Base-by-base conservation (phyloP, 169 alveolate genomes). In the Eimeria brunetti region DNA sequence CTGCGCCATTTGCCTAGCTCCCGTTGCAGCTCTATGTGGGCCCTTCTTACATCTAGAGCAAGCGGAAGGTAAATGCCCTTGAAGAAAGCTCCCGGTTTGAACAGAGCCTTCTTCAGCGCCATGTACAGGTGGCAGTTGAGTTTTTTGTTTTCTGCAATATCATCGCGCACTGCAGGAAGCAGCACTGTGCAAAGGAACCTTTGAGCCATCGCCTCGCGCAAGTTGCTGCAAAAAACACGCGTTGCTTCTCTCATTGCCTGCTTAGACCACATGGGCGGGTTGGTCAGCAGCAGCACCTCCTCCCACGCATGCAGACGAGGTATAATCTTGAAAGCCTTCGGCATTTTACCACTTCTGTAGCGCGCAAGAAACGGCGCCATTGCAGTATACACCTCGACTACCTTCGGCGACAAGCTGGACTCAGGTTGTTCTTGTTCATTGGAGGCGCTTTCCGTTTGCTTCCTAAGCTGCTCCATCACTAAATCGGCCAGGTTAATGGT, bases 61-160 rank as follows among this genome's bases (percentile, higher is more conserved):
- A 99, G 96, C 24, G 99, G 99, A 33, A 99, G 97, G 71, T 98
- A 94, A 30, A 99, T 98, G 49, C 99, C 99, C 96, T 98, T 99
- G 96, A 99, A 98, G 97, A 99, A 99, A 41, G 99, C 99, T 16
- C 98, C 98, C 64, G 99, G 99, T 93, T 99, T 99, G 97, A 98
- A 99, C 64, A 98, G 91, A 12, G 97, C 94, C 94, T 95, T 95
- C 96, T 98, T 98, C 60, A 99, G 97, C 12, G 99, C 99, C 95
- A 97, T 97, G 94, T 98, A 99, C 89, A 97, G 97, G 94, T 98
- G 99, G 94, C 97, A 97, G 96, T 98, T 98, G 38, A 99, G 97
- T 91, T 98, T 98, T 95, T 94, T 96, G 86, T 97, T 97, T 44
- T 93, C 96, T 24, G 96, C 69, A 30, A 99, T 98, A 96, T 98